These are phyloP conservation scores for Fonsecaea multimorphosa DNA, from an alignment of 2,329 filamentous ascomycete species.

Conservation along the genomic window DNA sequence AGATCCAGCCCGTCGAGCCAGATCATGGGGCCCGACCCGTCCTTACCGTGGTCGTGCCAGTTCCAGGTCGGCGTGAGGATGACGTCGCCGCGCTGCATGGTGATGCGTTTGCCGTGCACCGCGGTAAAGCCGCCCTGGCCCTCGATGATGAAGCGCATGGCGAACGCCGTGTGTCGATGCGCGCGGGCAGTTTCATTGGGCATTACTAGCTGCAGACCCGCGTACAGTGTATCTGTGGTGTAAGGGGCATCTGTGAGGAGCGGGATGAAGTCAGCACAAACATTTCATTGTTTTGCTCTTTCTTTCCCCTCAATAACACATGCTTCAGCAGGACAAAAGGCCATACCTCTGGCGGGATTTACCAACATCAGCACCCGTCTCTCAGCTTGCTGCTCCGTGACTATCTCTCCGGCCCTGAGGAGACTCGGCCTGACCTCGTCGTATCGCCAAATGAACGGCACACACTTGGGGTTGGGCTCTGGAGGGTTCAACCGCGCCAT, in stretches of 20 bases:
- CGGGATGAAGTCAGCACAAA: constrained; percentile 5
- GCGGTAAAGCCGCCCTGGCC: constrained; percentile 63
- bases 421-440: constrained; percentile 46
- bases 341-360: constrained; percentile 48
- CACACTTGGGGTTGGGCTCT: constrained; percentile 33
- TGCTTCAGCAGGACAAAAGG: background rate
- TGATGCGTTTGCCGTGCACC: constrained; percentile 61
- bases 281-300: background rate
- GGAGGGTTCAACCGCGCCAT: constrained; percentile 51
- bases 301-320: background rate
- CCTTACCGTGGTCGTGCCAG: constrained; percentile 67
- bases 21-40: constrained; percentile 60
- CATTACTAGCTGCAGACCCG: constrained; percentile 63
- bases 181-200: constrained; percentile 63
- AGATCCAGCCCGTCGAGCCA: constrained; percentile 65
- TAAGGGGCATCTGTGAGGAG: constrained; percentile 51
- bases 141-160: constrained; percentile 64
- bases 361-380: constrained; percentile 51
- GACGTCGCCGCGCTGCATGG: constrained; percentile 60
- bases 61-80: constrained; percentile 65
- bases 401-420: constrained; percentile 46
- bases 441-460: constrained; percentile 45
- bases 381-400: constrained; percentile 49
- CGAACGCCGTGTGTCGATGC: constrained; percentile 63
- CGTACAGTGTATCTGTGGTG: constrained; percentile 65